Evolutionary conservation across 768 basidiomycete species (phyloP), one percentile per base, ranked within the genome.

Genomic region (Mycena chlorophos): DNA sequence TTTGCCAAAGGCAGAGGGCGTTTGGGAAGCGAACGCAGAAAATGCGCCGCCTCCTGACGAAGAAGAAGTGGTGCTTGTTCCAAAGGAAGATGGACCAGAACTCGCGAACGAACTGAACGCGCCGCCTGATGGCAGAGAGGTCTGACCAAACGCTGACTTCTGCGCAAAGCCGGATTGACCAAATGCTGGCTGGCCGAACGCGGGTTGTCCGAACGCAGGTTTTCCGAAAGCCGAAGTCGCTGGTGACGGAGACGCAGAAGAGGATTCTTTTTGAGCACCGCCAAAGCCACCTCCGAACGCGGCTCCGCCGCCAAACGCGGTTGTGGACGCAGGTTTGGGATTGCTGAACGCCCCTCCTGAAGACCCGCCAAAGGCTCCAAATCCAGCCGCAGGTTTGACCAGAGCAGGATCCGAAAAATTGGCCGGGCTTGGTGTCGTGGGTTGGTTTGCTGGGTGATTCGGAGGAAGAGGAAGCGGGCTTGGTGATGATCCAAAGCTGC

Each of bases 251-350:
- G 48, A 37, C 27, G 54, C 20, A 10, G 34, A 12, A 22, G 46
- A 46, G 30, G 58, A n/a, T 29, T 12, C 55, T 55, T 42, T 43
- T 37, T 43, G 49, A 3, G 49, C 40, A n/a, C 55, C 55, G 10
- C 52, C 46, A 1, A n/a, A n/a, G n/a, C 55, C 49, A 12, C 59
- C 55, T 19, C 52, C 47, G 47, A 63, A 66, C 16, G 61, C 59
- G 14, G 78, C 77, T 53, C 80, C 79, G 2, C 78, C 78, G 42
- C 67, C 70, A 60, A 75, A 72, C 1, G 66, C 60, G 14, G 39
- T 62, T 20, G 49, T 20, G 6, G 67, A 62, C 1, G 69, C 59
- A 1, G 64, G 56, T 43, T 69, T 63, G 1, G 73, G 46, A 56
- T 66, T 70, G 20, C 67, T 63, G 51, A 77, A 77, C 4, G 71